Evolutionary conservation across 169 alveolate genomes (phyloP).

Genomic region (Plasmodium vivax): DNA sequence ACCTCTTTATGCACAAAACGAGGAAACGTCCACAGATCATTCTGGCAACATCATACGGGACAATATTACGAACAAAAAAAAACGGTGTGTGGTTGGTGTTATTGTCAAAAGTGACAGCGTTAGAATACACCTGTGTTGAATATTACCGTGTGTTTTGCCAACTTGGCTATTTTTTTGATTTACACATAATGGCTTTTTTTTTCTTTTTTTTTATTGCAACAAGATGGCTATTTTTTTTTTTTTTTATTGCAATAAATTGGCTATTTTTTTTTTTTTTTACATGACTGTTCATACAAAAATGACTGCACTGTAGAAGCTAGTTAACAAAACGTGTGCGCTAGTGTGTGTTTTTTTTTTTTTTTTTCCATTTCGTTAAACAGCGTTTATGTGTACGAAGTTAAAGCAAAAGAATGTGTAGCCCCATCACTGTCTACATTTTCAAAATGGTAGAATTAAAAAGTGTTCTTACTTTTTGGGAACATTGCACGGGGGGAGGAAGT

Average conservation of each 20-base stretch:
- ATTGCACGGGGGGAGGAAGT: not conserved
- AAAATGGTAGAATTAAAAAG: conserved; percentile 14
- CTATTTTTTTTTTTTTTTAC: not conserved
- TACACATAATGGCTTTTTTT: not conserved
- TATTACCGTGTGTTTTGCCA: conserved; percentile 9
- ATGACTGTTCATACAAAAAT: conserved; percentile 23
- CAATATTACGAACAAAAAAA: conserved; percentile 5
- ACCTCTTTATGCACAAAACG: conserved; percentile 22
- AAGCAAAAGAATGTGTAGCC: not conserved
- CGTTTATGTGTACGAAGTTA: not conserved
- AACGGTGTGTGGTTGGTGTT: conserved; percentile 10
- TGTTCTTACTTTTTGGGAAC: not conserved
- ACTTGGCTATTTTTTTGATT: conserved; percentile 5
- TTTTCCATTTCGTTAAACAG: not conserved
- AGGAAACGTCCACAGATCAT: not conserved
- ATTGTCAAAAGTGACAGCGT: not conserved
- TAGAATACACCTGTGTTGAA: conserved; percentile 32
- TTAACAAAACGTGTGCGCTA: not conserved
- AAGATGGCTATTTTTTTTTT: not conserved
- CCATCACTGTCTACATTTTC: not conserved
- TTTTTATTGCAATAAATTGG: not conserved
- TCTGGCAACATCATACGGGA: not conserved
- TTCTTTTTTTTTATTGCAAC: not conserved
- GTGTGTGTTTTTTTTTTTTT: conserved; percentile 8
- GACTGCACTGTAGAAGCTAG: not conserved